Base-by-base conservation (phyloP, 345 rosid genomes). In the Passiflora organensis region DNA sequence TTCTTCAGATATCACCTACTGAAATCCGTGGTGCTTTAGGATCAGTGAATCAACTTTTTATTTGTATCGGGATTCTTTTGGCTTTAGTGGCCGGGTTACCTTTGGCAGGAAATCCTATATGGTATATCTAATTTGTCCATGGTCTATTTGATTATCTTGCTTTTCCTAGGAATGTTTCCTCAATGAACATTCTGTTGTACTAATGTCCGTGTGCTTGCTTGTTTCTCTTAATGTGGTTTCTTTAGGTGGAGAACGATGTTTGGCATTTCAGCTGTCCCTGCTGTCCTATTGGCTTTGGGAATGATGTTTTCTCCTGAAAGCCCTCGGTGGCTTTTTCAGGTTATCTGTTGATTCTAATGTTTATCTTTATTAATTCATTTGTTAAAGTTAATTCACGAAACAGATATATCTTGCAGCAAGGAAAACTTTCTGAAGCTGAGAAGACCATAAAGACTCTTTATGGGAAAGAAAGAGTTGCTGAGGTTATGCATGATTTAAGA, bases 221-320 rank as follows among this genome's bases (percentile, higher is more conserved):
- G 55, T 12, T 32, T 43, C 52, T 68, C 42, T 51, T 51, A 51
- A 12, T 23, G 2, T 64, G 41, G 54, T 25, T 28, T 52, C 48
- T 55, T 66, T 72, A 93, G 99, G 99, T 93, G 99, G 99, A 79
- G 99, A 76, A 83, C 91, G 58, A 93, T 93, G 99, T 93, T 86
- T 59, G 86, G 91, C 48, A 59, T 93, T 63, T 78, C 99, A 14
- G 87, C 70, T 56, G 68, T 86, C 50, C 99, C 99, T 32, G 85
- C 99, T 59, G 70, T 85, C 67, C 78, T 93, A 17, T 71, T 93
- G 76, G 99, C 84, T 12, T 18, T 89, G 52, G 99, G 99, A 59
- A 89, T 87, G 96, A 59, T 73, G 17, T 79, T 89, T 75, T 82
- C 97, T 56, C 99, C 99, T 12, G 99, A 93, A 83, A 93, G 99